Percentiles rank a stretch among this genome's conserved stretches.
phyloP scores from a whole-genome alignment of 225 moss, liverwort and hornwort genomes.

The Asterella californica region DNA sequence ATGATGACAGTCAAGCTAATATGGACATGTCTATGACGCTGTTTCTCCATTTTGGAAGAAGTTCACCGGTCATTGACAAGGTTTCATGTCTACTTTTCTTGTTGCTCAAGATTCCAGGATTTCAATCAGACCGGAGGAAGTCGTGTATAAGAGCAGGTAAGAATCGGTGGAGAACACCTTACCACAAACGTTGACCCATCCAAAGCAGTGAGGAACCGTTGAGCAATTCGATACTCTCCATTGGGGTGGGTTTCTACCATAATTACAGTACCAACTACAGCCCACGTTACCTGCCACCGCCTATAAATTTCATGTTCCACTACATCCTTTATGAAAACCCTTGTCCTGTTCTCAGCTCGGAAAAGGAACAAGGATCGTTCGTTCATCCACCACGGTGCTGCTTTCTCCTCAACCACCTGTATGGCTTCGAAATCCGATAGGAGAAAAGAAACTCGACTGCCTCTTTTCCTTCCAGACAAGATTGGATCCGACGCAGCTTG shows the following conservation, averaged over 20 bases:
- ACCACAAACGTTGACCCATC: not conserved
- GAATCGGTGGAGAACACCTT: not conserved
- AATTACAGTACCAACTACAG: not conserved
- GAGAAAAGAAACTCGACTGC: conserved; percentile 47
- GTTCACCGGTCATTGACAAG: not conserved
- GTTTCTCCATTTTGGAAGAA: not conserved
- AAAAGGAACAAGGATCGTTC: conserved; percentile 69
- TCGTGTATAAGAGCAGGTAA: not conserved
- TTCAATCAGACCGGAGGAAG: not conserved
- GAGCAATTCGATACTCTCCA: not conserved
- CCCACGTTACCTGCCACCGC: conserved; percentile 1
- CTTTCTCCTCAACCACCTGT: conserved; percentile 31
- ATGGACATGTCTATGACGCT: not conserved
- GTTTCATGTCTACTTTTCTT: not conserved
- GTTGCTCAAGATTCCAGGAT: not conserved
- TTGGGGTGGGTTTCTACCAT: not conserved
- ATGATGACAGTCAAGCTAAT: not conserved
- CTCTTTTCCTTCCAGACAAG: not conserved
- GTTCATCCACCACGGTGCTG: conserved; percentile 72
- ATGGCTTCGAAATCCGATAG: conserved; percentile 72
- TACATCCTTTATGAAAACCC: conserved; percentile 43
- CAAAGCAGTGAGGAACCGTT: not conserved
- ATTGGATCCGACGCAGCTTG: not conserved
- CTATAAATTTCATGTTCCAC: conserved; percentile 31
- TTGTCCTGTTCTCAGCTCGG: conserved; percentile 36